Evolutionary conservation across 108 stramenopile genomes (phyloP).

Genomic region (Cyclotella sp.): DNA sequence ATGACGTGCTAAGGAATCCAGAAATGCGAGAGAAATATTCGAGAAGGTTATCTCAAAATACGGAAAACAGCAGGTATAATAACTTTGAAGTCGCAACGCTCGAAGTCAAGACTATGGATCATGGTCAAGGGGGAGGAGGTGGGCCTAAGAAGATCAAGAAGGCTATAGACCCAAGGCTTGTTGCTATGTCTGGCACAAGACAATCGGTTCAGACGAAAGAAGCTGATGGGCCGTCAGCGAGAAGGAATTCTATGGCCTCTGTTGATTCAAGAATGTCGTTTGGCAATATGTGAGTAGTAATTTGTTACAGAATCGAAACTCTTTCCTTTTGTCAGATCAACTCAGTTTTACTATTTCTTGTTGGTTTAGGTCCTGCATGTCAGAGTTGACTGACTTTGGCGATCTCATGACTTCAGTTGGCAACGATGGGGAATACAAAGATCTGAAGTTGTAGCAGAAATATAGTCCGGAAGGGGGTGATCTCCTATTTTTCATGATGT

Average conservation of each 20-base stretch:
- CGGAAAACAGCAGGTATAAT: slow-evolving; percentile 6
- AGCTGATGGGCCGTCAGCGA: slow-evolving; percentile 28
- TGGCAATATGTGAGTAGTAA: slow-evolving; percentile 35
- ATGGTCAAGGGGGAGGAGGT: slow-evolving; percentile 26
- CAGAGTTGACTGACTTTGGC: slow-evolving; percentile 45
- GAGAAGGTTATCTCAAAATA: slow-evolving; percentile 20
- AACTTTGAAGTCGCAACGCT: slow-evolving; percentile 29
- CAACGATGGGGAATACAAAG: not conserved
- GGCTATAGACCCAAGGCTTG: slow-evolving; percentile 23
- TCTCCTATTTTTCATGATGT: too few relatives aligned
- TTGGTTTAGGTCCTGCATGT: slow-evolving; percentile 37
- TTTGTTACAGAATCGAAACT: not conserved
- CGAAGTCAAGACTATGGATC: slow-evolving; percentile 43
- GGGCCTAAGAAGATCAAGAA: slow-evolving; percentile 33
- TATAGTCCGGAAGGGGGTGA: not conserved
- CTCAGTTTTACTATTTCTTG: slow-evolving; percentile 1
- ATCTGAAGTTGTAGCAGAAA: not conserved
- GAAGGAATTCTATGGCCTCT: slow-evolving; percentile 20
- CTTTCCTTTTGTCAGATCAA: not conserved
- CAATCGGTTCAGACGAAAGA: slow-evolving; percentile 23
- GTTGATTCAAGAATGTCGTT: slow-evolving; percentile 46
- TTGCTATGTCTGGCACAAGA: not conserved
- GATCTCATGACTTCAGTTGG: slow-evolving; percentile 11
- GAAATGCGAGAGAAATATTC: slow-evolving; percentile 35
- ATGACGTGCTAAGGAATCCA: slow-evolving; percentile 35